Evolutionary conservation across 345 rosid genomes (phyloP).

Genomic region (Turritis glabra): DNA sequence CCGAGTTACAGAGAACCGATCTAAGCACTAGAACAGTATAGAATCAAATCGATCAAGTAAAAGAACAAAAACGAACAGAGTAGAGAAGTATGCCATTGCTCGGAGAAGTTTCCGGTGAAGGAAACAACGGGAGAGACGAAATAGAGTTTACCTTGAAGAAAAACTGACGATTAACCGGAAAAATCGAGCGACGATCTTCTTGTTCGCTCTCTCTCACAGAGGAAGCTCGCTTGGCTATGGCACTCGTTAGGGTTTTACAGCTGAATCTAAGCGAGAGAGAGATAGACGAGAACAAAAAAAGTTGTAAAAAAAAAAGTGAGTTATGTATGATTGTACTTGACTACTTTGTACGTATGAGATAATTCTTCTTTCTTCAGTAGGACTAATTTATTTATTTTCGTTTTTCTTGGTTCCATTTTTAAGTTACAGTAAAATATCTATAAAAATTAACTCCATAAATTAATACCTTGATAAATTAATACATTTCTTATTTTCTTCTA

Average conservation of each 20-base stretch:
- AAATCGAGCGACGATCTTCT: background rate
- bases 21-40: conserved; percentile 5
- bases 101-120: background rate
- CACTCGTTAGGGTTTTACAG: conserved; percentile 38
- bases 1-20: conserved; percentile 19
- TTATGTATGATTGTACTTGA: conserved; percentile 6
- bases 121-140: background rate
- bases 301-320: conserved; percentile 1
- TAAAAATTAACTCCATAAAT: too few relatives aligned
- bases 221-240: conserved; percentile 25
- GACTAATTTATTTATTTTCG: background rate
- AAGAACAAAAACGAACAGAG: background rate
- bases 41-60: conserved; percentile 12
- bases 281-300: conserved; percentile 3
- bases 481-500: too few relatives aligned
- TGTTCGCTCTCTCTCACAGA: conserved; percentile 6
- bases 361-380: background rate
- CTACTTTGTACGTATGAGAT: conserved; percentile 12
- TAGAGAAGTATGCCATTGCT: conserved; percentile 1
- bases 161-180: conserved; percentile 18
- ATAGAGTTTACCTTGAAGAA: conserved; percentile 25
- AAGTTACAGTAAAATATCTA: too few relatives aligned
- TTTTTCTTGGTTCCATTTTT: too few relatives aligned
- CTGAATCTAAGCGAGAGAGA: conserved; percentile 32
- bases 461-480: too few relatives aligned